Evolutionary conservation across 2,329 filamentous ascomycete species (phyloP).

Genomic region (Eurotiales sp.): DNA sequence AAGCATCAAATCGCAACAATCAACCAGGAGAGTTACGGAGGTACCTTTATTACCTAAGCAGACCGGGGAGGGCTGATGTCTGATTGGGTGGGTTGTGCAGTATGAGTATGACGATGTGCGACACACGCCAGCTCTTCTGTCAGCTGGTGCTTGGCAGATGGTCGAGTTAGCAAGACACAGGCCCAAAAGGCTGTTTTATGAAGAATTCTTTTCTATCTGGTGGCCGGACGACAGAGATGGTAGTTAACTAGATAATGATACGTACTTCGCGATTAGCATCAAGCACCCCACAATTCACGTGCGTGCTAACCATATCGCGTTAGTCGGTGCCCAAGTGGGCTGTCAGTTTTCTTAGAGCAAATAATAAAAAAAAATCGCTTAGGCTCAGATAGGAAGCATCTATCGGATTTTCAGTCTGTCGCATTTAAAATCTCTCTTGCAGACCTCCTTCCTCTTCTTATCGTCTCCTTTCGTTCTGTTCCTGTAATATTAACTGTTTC

Average conservation of each 20-base stretch:
- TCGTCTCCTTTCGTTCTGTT: slow-evolving; percentile 12
- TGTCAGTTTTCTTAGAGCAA: slow-evolving; percentile 3
- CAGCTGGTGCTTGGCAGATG: too few species aligned
- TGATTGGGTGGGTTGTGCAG: neutral
- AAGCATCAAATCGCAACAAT: neutral
- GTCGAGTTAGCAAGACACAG: too few species aligned
- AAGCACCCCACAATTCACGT: slow-evolving; percentile 24
- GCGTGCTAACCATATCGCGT: slow-evolving; percentile 7
- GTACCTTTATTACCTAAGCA: slow-evolving; percentile 6
- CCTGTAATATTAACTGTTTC: neutral
- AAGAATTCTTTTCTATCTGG: too few species aligned
- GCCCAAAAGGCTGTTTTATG: too few species aligned
- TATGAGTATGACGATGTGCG: neutral
- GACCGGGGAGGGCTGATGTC: neutral
- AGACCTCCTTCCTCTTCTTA: neutral
- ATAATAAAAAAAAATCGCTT: slow-evolving; percentile 16
- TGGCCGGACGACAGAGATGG: too few species aligned
- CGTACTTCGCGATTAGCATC: too few species aligned
- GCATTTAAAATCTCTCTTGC: neutral
- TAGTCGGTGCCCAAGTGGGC: slow-evolving; percentile 16
- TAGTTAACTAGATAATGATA: too few species aligned
- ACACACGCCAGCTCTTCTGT: too few species aligned
- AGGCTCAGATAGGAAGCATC: slow-evolving; percentile 8
- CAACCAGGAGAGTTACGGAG: neutral
- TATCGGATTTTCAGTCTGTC: slow-evolving; percentile 1